A percentile compares a stretch with the other conserved stretches of the same genome.
phyloP scores from a whole-genome alignment of 2,329 filamentous ascomycete genomes.

The Beauveria caledonica region DNA sequence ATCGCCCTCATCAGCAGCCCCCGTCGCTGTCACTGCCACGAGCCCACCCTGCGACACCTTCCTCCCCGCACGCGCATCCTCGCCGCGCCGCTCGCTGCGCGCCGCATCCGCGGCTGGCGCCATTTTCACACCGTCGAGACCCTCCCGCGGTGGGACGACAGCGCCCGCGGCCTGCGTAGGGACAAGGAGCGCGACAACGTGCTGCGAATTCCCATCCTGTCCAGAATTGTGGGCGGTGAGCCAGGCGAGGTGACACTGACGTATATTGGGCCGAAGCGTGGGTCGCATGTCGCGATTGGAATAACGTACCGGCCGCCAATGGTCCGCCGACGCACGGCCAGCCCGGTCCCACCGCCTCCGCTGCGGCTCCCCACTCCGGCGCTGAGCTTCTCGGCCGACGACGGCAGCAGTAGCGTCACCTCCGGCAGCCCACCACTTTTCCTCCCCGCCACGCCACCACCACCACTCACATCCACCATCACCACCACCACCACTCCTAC shows the following conservation, averaged over 20 bases:
- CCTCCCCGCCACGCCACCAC: conserved; percentile 12
- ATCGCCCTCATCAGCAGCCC: conserved; percentile 38
- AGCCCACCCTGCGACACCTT: conserved; percentile 58
- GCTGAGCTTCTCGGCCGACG: not conserved
- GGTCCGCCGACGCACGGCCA: conserved; percentile 15
- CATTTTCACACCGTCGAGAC: conserved; percentile 50
- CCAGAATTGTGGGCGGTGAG: conserved; percentile 41
- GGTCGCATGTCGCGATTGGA: conserved; percentile 56
- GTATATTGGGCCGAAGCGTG: conserved; percentile 52
- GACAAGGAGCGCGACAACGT: conserved; percentile 19
- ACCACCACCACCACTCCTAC: conserved; percentile 8
- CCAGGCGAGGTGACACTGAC: conserved; percentile 64
- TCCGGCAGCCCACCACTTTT: conserved; percentile 8
- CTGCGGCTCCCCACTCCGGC: not conserved
- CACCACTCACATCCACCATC: conserved; percentile 12
- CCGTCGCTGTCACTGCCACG: conserved; percentile 60
- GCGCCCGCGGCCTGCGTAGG: conserved; percentile 15
- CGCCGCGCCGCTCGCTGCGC: conserved; percentile 56
- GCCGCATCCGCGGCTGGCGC: conserved; percentile 58
- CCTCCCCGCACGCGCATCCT: conserved; percentile 52
- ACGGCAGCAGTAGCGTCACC: not conserved
- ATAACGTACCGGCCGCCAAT: conserved; percentile 61
- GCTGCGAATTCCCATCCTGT: conserved; percentile 43
- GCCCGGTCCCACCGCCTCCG: not conserved
- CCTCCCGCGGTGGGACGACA: conserved; percentile 39